Conservation (phyloP, 1,284 basidiomycete genomes). For the Grifola frondosa region DNA sequence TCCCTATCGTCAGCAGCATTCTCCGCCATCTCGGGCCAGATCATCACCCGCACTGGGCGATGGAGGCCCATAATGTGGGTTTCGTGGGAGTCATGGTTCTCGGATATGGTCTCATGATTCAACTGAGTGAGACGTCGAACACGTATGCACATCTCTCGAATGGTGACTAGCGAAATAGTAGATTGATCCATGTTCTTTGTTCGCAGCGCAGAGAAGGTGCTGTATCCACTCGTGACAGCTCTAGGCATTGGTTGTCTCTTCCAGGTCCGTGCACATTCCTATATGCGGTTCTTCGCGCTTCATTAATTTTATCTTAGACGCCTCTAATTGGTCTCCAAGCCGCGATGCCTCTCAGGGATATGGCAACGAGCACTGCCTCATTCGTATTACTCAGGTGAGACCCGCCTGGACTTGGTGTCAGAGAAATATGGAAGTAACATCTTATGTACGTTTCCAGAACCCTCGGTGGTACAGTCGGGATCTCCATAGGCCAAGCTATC, state of each 20-base stretch:
- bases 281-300: no score
- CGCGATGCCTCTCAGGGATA: slow-evolving; percentile 79
- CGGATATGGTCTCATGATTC: slow-evolving; percentile 69
- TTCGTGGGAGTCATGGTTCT: slow-evolving; percentile 54
- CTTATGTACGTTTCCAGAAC: no score
- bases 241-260: slow-evolving; percentile 64
- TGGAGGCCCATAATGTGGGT: slow-evolving; percentile 68
- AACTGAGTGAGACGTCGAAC: slow-evolving; percentile 42
- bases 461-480: slow-evolving; percentile 78
- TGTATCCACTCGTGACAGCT: slow-evolving; percentile 61
- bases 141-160: slow-evolving; percentile 35
- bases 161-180: no score
- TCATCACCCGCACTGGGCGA: slow-evolving; percentile 57
- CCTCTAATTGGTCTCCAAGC: slow-evolving; percentile 75
- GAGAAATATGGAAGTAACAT: no score
- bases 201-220: slow-evolving; percentile 53
- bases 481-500: slow-evolving; percentile 71
- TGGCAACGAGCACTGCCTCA: slow-evolving; percentile 74
- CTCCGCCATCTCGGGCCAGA: slow-evolving; percentile 59
- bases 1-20: slow-evolving; percentile 62
- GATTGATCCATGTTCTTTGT: no score
- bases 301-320: no score
- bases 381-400: slow-evolving; percentile 69
- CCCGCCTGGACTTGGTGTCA: background rate
- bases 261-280: slow-evolving; percentile 41